Evolutionary conservation across 352 stramenopile genomes (phyloP).

Genomic region (Thraustochytrium striatum): DNA sequence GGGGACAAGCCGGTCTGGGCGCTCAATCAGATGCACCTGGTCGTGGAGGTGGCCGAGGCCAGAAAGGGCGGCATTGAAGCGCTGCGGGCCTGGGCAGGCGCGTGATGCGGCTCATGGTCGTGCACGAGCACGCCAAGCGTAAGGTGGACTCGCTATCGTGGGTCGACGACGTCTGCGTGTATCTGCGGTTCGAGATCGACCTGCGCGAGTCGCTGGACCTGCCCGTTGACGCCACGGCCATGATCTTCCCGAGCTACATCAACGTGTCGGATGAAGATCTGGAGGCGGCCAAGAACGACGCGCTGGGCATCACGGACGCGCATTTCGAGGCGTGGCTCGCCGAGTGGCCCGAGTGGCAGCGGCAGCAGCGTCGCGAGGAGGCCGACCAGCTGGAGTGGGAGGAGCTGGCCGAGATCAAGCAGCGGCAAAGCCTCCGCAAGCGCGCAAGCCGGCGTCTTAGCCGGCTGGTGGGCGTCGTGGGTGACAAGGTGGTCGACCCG

Average conservation of each 20-base stretch:
- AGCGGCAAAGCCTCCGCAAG: too few relatives aligned
- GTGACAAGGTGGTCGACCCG: too few relatives aligned
- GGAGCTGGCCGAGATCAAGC: too few relatives aligned
- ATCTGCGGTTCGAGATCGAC: constrained; percentile 25
- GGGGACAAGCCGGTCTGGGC: constrained; percentile 23
- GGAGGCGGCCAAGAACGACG: not conserved
- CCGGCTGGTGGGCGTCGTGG: too few relatives aligned
- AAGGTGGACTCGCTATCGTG: not conserved
- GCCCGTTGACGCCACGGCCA: not conserved
- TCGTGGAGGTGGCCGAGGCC: not conserved
- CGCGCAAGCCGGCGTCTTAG: too few relatives aligned
- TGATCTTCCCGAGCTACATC: not conserved
- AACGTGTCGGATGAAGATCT: not conserved
- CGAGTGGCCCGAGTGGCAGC: constrained; percentile 8
- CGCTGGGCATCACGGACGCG: constrained; percentile 8
- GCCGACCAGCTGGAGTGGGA: too few relatives aligned
- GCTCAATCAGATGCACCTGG: constrained; percentile 1
- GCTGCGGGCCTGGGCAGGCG: not conserved
- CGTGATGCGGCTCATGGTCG: constrained; percentile 26
- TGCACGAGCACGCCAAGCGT: not conserved
- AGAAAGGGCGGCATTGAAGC: not conserved
- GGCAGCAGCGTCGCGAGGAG: not conserved
- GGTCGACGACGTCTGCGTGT: constrained; percentile 36
- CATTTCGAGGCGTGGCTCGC: constrained; percentile 1
- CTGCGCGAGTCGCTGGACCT: not conserved